Conservation (phyloP, 169 alveolate genomes). For the Plasmodium vivax region DNA sequence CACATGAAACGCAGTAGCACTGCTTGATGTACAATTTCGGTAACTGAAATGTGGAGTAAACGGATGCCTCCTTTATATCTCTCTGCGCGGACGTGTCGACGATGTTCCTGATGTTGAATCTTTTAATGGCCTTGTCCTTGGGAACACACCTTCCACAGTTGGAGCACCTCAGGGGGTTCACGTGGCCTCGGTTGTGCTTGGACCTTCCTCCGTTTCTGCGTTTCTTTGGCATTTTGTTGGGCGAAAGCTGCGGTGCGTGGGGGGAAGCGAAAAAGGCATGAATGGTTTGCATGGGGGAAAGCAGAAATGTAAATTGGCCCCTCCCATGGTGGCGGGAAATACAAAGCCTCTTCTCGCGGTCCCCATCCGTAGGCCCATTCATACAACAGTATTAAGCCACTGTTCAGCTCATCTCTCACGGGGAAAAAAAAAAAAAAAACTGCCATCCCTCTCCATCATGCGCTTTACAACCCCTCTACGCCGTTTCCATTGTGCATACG, state of each 20-base stretch:
- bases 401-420: background rate
- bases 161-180: constrained; percentile 96
- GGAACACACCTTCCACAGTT: constrained; percentile 99
- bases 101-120: constrained; percentile 98
- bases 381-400: background rate
- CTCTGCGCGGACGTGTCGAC: constrained; percentile 99
- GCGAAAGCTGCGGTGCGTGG: background rate
- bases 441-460: background rate
- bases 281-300: background rate
- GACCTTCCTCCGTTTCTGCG: constrained; percentile 99
- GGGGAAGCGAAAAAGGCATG: background rate
- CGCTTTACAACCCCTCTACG: background rate
- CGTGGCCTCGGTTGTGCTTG: constrained; percentile 99
- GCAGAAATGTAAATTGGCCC: background rate
- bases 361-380: background rate
- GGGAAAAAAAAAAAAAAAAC: background rate
- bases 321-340: background rate
- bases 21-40: constrained; percentile 99
- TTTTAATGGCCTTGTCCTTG: constrained; percentile 99
- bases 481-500: background rate
- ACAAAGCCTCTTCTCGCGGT: background rate
- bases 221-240: constrained; percentile 96
- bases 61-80: constrained; percentile 97
- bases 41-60: constrained; percentile 92
- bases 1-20: constrained; percentile 99